phyloP scores from a whole-genome alignment of 179 eudicot genomes.

The Heliamphora pulchella region DNA sequence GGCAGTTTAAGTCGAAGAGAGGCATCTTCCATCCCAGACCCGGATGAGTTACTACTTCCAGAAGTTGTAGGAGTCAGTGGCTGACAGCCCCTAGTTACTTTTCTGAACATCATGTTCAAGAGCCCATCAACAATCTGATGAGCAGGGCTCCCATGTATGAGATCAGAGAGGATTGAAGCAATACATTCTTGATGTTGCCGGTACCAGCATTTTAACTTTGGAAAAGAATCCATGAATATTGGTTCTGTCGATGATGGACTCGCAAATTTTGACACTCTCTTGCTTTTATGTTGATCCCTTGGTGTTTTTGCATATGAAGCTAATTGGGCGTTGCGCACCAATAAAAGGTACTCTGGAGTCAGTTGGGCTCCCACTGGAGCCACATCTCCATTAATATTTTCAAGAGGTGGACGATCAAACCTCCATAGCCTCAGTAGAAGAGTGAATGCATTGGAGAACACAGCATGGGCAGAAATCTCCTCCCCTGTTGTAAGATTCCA shows the following conservation, averaged over 20 bases:
- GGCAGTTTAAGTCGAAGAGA: conserved; percentile 57
- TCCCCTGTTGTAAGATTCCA: conserved; percentile 76
- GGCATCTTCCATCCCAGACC: conserved; percentile 51
- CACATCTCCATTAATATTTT: conserved; percentile 64
- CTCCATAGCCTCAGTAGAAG: conserved; percentile 86
- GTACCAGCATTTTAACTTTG: conserved; percentile 78
- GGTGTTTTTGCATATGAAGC: conserved; percentile 43
- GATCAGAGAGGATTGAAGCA: conserved; percentile 78
- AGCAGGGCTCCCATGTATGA: conserved; percentile 72
- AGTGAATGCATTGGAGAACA: conserved; percentile 88
- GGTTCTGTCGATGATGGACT: conserved; percentile 56
- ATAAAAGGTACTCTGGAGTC: conserved; percentile 80
- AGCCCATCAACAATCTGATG: conserved; percentile 83
- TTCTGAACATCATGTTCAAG: conserved; percentile 80
- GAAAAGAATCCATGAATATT: conserved; percentile 78
- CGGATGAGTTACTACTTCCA: conserved; percentile 75
- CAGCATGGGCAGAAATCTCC: conserved; percentile 64
- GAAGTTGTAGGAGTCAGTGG: conserved; percentile 47
- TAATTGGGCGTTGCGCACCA: conserved; percentile 66
- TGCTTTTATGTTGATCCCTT: conserved; percentile 43
- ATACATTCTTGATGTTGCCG: conserved; percentile 90
- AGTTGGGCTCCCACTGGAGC: conserved; percentile 82
- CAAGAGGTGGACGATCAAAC: conserved; percentile 92
- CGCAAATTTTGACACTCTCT: conserved; percentile 41
- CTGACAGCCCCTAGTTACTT: conserved; percentile 55